Base-by-base conservation (phyloP, 2,329 filamentous ascomycete species). In the Venturia asperata region DNA sequence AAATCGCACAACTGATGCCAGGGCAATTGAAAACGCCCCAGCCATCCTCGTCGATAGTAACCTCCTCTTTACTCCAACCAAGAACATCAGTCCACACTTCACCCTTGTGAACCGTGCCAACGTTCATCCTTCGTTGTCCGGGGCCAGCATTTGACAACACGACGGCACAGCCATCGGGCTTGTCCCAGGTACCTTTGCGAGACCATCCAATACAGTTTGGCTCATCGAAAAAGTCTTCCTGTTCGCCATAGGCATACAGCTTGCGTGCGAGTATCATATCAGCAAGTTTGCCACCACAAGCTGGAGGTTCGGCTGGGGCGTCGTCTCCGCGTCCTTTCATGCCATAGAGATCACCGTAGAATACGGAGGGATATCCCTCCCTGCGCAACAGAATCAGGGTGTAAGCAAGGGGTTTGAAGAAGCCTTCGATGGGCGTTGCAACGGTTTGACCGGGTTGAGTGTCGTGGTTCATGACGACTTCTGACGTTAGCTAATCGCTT, bases 401-500 rank as follows among this genome's bases (percentile, higher is more conserved):
- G 73, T 91, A 90, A 15, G 87, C 89, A 19, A 91, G 79, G 0
- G 87, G 82, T 73, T 90, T 90, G 78, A 91, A 89, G 76, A 83
- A 87, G 34, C 80, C 78, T 65, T 85, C 81, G 49, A 91, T 83
- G 1, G 83, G 82, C 0, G 85, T 83, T 69, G 83, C 85, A 55
- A 87, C 78, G 0, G 84, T 82, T 72, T 88, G 86, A 41, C 85
- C 85, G 42, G 82, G 78, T 49, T 86, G 77, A 0, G 87, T 90
- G 72, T 91, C 88, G 75, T 90, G 88, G 74, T 89, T 90, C 74
- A 85, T 85, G 1, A 90, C 86, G 5, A 90, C 81, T 68, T 47
- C 10, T 24, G 34, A 61, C 9, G 27, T 52, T 34, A 56, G 63
- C 47, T 64, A 34, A 34, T 34, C 30, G 30, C 30, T 34, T 34